These are phyloP conservation scores for Lentithecium fluviatile DNA, from an alignment of 495 filamentous ascomycete genomes.

Conservation along the genomic window DNA sequence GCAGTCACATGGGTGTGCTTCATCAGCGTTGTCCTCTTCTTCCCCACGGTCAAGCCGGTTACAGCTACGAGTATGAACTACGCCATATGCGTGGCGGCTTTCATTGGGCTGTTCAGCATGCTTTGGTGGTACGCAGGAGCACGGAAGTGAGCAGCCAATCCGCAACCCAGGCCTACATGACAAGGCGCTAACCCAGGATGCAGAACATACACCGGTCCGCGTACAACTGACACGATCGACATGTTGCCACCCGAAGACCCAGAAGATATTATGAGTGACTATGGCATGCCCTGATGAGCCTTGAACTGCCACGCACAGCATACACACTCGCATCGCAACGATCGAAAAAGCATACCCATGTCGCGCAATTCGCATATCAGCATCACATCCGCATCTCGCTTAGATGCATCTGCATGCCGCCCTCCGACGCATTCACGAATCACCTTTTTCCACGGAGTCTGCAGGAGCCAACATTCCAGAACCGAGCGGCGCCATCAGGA, in stretches of 20 bases:
- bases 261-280: constrained; percentile 34
- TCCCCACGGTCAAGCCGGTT: constrained; percentile 61
- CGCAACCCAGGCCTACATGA: background rate
- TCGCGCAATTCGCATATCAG: background rate
- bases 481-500: constrained; percentile 19
- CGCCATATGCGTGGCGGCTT: constrained; percentile 62
- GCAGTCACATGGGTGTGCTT: constrained; percentile 66
- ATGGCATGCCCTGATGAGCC: constrained; percentile 15
- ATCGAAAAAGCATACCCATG: background rate
- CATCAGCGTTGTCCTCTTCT: constrained; percentile 67
- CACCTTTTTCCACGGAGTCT: background rate
- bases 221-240: constrained; percentile 35
- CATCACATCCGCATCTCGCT: background rate
- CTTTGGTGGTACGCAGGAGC: constrained; percentile 67
- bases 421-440: background rate
- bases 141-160: constrained; percentile 49
- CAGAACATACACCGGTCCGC: constrained; percentile 38
- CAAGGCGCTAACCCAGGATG: background rate
- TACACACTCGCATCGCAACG: background rate
- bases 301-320: background rate
- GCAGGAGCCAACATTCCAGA: background rate
- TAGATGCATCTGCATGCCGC: background rate
- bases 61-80: constrained; percentile 72
- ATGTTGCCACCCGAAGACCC: constrained; percentile 38
- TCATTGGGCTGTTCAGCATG: constrained; percentile 61